Base-by-base conservation (phyloP, 2,329 filamentous ascomycete genomes). In the Xylaria sp. region DNA sequence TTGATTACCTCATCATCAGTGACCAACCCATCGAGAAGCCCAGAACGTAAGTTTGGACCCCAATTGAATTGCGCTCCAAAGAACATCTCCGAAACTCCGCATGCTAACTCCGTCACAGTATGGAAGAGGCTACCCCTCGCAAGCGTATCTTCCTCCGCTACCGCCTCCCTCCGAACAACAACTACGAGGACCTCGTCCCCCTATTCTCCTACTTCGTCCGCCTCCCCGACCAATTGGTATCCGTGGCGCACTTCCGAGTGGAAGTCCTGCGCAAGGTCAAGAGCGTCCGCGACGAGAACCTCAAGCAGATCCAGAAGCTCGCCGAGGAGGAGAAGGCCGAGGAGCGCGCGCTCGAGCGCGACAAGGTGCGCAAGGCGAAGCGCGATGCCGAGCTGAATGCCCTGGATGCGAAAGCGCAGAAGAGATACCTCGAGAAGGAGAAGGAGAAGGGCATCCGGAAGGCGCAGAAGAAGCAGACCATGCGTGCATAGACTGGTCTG, bases 1-100 rank as follows among this genome's bases (percentile, higher is more conserved):
- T 96, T 65, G 91, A 97, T 74, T 93, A 92, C 69, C 76, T 99
- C 62, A 89, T 99, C 69, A 80, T 97, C 55, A 89, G 88, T 18
- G 94, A 99, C 73, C 92, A 97, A 76, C 92, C 93, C 42, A 78
- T 86, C 56, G 91, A 97, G 67, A 92, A 91, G 77, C 94, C 94
- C 58, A 83, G 80, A 71, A 95, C 87, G 90, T 93, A 80, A 77
- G 50, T 48, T 35, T 30, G 50, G 30, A 50, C 30, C 4, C 53
- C 23, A 13, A 39, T 16, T 7, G n/a, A 23, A 23, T 1, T 13
- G 37, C 37, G 23, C 9, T 13, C 55, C 47, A 19, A 16, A 16
- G 42, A 37, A n/a, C 3, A 50, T 37, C 11, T 9, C 19, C 30
- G n/a, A 18, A 49, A 52, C 30, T 2, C 54, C 62, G 60, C 62